phyloP scores from a whole-genome alignment of 306 rosid genomes.

The Aeschynomene evenia region DNA sequence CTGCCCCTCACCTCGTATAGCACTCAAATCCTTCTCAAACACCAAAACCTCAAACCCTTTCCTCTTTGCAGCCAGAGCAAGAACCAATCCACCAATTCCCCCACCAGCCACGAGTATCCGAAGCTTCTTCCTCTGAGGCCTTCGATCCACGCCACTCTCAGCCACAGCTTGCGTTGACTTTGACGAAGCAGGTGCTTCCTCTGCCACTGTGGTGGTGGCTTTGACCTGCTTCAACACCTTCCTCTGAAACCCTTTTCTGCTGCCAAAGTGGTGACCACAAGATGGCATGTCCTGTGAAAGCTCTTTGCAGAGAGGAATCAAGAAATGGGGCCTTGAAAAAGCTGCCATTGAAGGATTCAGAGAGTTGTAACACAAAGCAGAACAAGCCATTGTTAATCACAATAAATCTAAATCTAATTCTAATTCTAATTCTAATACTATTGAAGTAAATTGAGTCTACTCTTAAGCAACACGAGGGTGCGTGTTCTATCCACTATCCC shows the following conservation, averaged over 20 bases:
- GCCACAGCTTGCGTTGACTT: constrained; percentile 25
- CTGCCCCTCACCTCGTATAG: constrained; percentile 93
- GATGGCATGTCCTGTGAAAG: constrained; percentile 43
- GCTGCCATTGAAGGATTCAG: constrained; percentile 49
- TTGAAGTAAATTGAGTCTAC: background rate
- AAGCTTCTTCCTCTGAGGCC: constrained; percentile 51
- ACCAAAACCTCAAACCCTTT: constrained; percentile 94
- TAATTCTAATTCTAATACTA: too few species aligned
- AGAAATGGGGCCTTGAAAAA: constrained; percentile 50
- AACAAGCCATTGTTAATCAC: constrained; percentile 47
- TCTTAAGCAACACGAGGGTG: background rate
- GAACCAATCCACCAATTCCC: constrained; percentile 92
- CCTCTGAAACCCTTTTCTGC: constrained; percentile 36
- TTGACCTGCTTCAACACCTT: constrained; percentile 38
- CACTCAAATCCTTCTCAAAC: constrained; percentile 94
- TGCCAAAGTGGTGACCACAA: constrained; percentile 20
- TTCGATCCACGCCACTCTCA: constrained; percentile 20
- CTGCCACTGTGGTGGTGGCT: constrained; percentile 52
- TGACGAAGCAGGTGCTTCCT: constrained; percentile 24
- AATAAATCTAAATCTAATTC: too few species aligned
- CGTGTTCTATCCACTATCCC: background rate
- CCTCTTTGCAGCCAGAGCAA: constrained; percentile 91
- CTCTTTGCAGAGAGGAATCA: constrained; percentile 40
- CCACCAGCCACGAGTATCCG: constrained; percentile 87
- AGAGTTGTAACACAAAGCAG: constrained; percentile 47